Evolutionary conservation across 495 filamentous ascomycete species (phyloP).

Genomic region (Lasiosphaeriaceae sp.): DNA sequence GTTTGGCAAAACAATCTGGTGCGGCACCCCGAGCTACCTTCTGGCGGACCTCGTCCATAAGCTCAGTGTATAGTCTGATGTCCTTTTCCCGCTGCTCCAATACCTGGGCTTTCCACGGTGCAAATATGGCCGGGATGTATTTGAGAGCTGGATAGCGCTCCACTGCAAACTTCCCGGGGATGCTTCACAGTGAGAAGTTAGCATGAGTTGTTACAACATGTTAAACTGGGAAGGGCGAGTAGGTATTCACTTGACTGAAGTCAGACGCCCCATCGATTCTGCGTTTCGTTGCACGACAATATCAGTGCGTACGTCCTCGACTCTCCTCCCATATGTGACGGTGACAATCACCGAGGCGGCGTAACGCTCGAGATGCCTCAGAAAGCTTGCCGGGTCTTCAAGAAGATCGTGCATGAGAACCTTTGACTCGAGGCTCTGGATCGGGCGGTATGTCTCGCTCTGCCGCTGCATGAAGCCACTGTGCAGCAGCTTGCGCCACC

Average conservation of each 20-base stretch:
- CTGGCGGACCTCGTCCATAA: slow-evolving; percentile 38
- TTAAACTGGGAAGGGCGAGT: neutral
- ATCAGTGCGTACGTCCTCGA: slow-evolving; percentile 50
- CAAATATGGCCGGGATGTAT: slow-evolving; percentile 48
- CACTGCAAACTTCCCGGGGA: slow-evolving; percentile 55
- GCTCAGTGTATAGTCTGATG: slow-evolving; percentile 45
- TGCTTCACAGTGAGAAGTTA: slow-evolving; percentile 24
- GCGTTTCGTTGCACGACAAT: slow-evolving; percentile 48
- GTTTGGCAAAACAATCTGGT: slow-evolving; percentile 48
- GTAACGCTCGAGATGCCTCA: slow-evolving; percentile 48
- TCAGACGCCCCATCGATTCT: slow-evolving; percentile 55
- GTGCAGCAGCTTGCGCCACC: slow-evolving; percentile 54
- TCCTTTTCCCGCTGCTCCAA: slow-evolving; percentile 48
- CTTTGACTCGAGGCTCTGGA: slow-evolving; percentile 52
- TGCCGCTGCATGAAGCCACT: slow-evolving; percentile 53
- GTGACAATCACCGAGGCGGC: slow-evolving; percentile 56
- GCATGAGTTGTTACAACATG: too few species aligned
- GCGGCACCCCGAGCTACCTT: slow-evolving; percentile 33
- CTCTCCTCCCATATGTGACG: slow-evolving; percentile 55
- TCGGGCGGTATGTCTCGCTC: slow-evolving; percentile 48
- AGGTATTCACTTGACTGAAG: slow-evolving; percentile 46
- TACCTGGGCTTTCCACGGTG: slow-evolving; percentile 55
- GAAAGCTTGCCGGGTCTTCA: slow-evolving; percentile 25
- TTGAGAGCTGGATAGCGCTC: slow-evolving; percentile 56
- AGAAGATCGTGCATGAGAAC: slow-evolving; percentile 47